Evolutionary conservation across 169 alveolate genomes (phyloP), one percentile per base, ranked within the genome.

Genomic region (Cryptosporidium meleagridis): DNA sequence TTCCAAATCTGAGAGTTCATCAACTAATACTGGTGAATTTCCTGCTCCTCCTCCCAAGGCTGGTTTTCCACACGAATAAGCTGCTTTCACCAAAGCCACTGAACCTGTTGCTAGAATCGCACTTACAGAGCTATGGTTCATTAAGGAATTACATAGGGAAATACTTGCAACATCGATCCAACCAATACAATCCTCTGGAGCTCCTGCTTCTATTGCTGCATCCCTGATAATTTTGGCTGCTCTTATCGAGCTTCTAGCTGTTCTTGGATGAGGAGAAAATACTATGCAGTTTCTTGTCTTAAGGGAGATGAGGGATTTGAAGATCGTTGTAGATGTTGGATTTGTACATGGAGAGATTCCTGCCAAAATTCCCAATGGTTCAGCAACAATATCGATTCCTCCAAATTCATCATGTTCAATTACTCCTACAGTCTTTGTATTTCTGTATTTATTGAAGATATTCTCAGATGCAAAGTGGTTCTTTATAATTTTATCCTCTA

Each of bases 11-110:
- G 93, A 84, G 1, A 91, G 70, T 39, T 91, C 93, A 62, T 91
- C 93, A 29, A 91, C 68, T 33, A 91, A 67, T 5, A 69, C 93
- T 12, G 93, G 92, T 18, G 93, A 65, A 75, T 91, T 91, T 5
- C 93, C 93, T 68, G 93, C 86, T 44, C 93, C 93, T 26, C 84
- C 93, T 10, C 93, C 93, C 39, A 87, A 21, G 16, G 92, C 91
- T 37, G 93, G 93, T 37, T 91, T 91, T 5, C 93, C 93, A 29
- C 92, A 91, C 26, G 93, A 85, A 69, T 85, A 85, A 39, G 93
- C 93, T 44, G 93, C 93, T 26, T 72, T 86, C 16, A 91, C 93
- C 23, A 91, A 39, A 33, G 84, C 91, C 23, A 69, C 75, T 1
- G 86, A 86, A 14, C 93, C 93, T 70, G 93, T 91, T 44, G 91